Evolutionary conservation across 331 rosid genomes (phyloP), one percentile per base, ranked within the genome.

Genomic region (Ulmus americana): DNA sequence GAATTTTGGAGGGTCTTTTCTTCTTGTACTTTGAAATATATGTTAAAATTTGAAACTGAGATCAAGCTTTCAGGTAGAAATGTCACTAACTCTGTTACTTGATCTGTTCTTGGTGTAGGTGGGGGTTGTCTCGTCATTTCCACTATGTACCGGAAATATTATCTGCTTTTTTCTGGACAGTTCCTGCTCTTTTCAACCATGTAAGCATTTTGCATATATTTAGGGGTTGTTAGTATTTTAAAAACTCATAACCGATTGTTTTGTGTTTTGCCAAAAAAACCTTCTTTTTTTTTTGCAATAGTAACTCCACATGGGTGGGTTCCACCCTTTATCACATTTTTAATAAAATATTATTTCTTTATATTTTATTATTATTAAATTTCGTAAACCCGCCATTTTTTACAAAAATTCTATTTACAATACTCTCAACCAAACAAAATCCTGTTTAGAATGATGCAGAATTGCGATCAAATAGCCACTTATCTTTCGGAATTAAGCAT

Each of bases 111-210:
- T 56, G 68, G 14, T 78, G 76, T 81, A 89, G 98, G 98, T 94
- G 98, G 98, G 95, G 98, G 62, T 85, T 89, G 67, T 61, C 98
- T 59, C 91, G 98, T 47, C 98, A 94, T 79, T 94, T 89, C 78
- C 98, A 94, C 70, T 94, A 94, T 71, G 95, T 85, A 54, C 98
- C 98, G 4, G 98, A 94, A 85, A 94, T 94, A 77, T 77, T 80
- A 57, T 86, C 95, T 57, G 98, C 98, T 50, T 89, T 94, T 79
- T 89, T 94, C 83, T 94, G 98, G 98, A 94, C 97, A 10, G 90
- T 87, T 64, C 98, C 98, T 28, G 98, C 91, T 55, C 91, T 94
- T 68, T 87, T 94, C 57, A 75, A 77, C 75, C 98, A 89, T 62
- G 98, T 94, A 81, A 82, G 79, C 45, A 52, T 69, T 51, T 58